Evolutionary conservation across 176 grass and related monocot genomes (phyloP).

Genomic region (Aechmea fasciata): DNA sequence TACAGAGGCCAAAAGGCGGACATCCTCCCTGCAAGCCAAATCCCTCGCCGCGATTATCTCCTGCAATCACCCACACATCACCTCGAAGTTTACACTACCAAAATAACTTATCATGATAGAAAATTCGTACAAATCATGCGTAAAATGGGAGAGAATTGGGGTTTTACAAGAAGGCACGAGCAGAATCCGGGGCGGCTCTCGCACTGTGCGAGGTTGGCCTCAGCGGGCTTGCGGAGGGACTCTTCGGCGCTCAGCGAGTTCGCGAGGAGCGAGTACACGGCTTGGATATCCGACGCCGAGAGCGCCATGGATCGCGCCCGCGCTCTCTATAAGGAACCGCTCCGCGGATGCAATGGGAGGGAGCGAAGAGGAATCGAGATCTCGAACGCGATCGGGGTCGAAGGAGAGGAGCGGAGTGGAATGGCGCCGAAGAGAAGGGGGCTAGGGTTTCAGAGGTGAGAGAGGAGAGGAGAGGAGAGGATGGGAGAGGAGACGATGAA

Average conservation of each 20-base stretch:
- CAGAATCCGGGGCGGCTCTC: conserved; percentile 82
- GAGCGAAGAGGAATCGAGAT: background rate
- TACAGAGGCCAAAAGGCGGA: conserved; percentile 75
- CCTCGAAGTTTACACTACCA: background rate
- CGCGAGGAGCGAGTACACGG: conserved; percentile 72
- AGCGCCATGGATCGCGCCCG: conserved; percentile 39
- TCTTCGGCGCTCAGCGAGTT: conserved; percentile 86
- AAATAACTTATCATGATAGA: background rate
- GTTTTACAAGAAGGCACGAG: conserved; percentile 89
- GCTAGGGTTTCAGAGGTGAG: background rate
- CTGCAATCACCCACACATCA: conserved; percentile 30
- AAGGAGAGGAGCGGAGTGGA: conserved; percentile 1
- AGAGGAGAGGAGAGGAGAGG: too few relatives aligned
- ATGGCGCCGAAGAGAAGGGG: background rate
- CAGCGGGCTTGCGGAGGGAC: conserved; percentile 55
- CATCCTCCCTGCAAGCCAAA: conserved; percentile 69
- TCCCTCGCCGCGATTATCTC: conserved; percentile 84
- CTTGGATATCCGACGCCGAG: conserved; percentile 68
- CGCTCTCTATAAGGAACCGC: background rate
- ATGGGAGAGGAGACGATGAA: conserved; percentile 4
- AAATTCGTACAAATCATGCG: background rate
- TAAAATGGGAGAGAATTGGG: background rate
- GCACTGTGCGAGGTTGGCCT: conserved; percentile 71
- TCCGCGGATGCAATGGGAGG: background rate
- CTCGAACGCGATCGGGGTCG: background rate